Base-by-base conservation (phyloP, 352 stramenopile species). In the Phytophthora ohioensis region DNA sequence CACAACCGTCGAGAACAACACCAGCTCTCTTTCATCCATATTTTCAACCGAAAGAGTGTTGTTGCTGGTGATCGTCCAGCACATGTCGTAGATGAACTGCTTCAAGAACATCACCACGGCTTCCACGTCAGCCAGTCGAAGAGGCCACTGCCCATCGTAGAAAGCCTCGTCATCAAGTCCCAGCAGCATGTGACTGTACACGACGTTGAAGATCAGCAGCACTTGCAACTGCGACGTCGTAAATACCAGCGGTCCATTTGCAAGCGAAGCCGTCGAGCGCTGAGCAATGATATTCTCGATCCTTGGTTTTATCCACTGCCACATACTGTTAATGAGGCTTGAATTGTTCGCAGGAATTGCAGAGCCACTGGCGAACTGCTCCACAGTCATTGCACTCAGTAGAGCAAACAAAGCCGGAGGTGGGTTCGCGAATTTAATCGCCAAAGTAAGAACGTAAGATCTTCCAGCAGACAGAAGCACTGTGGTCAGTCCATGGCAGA, bases 161-260 rank as follows among this genome's bases (percentile, higher is more conserved):
- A 94, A 88, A 10, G 87, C 79, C 51, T 91, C 84, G 62, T 93
- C 85, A 32, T 91, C 85, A 10, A 91, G 73, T 36, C 76, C 73
- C 32, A 93, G 51, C 2, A 93, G 69, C 67, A 87, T 79, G 69
- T 91, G 84, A 56, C 82, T 90, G 54, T 85, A 92, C 41, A 88
- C 71, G 21, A 81, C 57, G 42, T 90, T 92, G 63, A 92, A 91
- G 3, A 91, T 46, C 1, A 93, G 32, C 17, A 93, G 71, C 43
- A 81, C 71, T 43, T 80, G 67, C 45, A 88, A 53, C 4, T 71
- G 69, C 41, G 70, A 53, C 2, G 52, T 64, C 31, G 73, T 56
- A 54, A 69, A 81, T n/a, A 13, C 46, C 21, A 65, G 39, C 3
- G 63, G 61, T 0, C 52, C 49, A 46, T 75, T 67, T 7, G 27